Evolutionary conservation across 148 eudicot genomes (phyloP), one percentile per base, ranked within the genome.

Genomic region (Oxyria digyna): DNA sequence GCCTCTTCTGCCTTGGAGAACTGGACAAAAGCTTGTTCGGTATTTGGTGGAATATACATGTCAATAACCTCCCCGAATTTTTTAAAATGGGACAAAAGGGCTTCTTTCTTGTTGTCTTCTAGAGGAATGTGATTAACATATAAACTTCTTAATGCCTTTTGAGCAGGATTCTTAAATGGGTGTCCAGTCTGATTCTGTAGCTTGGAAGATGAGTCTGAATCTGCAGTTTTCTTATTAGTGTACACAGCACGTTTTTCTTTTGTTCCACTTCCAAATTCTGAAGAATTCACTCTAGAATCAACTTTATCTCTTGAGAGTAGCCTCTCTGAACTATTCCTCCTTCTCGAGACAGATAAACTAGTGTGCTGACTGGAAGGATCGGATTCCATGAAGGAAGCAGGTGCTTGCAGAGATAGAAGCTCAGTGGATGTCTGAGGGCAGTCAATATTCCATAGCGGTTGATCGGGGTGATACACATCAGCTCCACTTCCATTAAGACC

Each of bases 381-480:
- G 33, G 75, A 72, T 54, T 83, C 84, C 74, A 80, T 46, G 67
- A 75, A 83, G 73, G 85, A 67, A 55, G 42, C 91, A 68, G 75
- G 65, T 71, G 79, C 84, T 59, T 82, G 86, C 65, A 75, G 68
- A 73, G 73, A 75, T 62, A 87, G 75, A 43, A 83, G 78, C 72
- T 72, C 81, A 27, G 82, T 71, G 62, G 97, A 85, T 55, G 84
- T 74, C 70, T 77, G 86, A 23, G 83, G 76, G 73, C 76, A 35
- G 80, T 86, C 85, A 79, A 79, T 87, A 67, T 78, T 77, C 95
- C 96, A 93, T 55, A 89, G 76, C 50, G 98, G 98, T 82, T 93
- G 91, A 81, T 93, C 98, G 74, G 98, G 98, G 79, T 93, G 96
- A 77, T 93, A 93, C 26, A 89, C 82, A 80, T 93, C 98, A 76